Evolutionary conservation across 768 basidiomycete species (phyloP).

Genomic region (Candolleomyces eurysporus): DNA sequence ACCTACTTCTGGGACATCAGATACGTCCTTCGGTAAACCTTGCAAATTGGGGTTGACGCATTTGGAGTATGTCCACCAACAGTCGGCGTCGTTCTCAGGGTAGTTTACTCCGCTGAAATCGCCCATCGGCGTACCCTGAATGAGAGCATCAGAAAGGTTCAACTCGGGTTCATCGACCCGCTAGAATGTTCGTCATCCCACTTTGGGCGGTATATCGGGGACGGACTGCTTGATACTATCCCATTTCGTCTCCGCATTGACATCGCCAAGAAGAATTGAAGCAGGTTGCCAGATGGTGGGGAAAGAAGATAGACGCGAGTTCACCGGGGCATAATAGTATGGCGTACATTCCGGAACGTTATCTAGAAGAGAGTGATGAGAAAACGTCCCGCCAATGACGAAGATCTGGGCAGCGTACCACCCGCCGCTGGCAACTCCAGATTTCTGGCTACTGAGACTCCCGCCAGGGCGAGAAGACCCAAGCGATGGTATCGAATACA

Average conservation of each 20-base stretch:
- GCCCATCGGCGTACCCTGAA: conserved; percentile 22
- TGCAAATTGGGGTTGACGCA: conserved; percentile 48
- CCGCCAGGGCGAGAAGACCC: too few relatives aligned
- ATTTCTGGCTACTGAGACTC: too few relatives aligned
- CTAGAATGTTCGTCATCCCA: conserved; percentile 3
- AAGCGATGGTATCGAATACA: too few relatives aligned
- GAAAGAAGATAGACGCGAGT: conserved; percentile 31
- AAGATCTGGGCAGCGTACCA: too few relatives aligned
- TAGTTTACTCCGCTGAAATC: conserved; percentile 34
- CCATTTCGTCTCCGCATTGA: conserved; percentile 43
- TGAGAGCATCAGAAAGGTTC: neutral
- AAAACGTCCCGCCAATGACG: too few relatives aligned
- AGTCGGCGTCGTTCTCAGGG: conserved; percentile 43
- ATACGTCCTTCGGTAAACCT: conserved; percentile 43
- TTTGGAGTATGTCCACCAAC: conserved; percentile 47
- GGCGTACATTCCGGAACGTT: conserved; percentile 36
- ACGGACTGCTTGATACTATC: conserved; percentile 38
- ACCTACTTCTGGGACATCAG: conserved; percentile 46
- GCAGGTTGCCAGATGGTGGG: conserved; percentile 47
- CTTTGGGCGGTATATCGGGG: conserved; percentile 49
- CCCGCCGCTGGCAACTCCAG: too few relatives aligned
- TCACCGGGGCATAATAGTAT: conserved; percentile 40
- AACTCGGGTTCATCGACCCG: too few relatives aligned
- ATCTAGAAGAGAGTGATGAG: neutral
- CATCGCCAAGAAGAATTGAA: conserved; percentile 39